A percentile compares a stretch with the other conserved stretches of the same genome.
phyloP scores from a whole-genome alignment of 371 early-diverging fungal genomes.

The Lichtheimia ornata region DNA sequence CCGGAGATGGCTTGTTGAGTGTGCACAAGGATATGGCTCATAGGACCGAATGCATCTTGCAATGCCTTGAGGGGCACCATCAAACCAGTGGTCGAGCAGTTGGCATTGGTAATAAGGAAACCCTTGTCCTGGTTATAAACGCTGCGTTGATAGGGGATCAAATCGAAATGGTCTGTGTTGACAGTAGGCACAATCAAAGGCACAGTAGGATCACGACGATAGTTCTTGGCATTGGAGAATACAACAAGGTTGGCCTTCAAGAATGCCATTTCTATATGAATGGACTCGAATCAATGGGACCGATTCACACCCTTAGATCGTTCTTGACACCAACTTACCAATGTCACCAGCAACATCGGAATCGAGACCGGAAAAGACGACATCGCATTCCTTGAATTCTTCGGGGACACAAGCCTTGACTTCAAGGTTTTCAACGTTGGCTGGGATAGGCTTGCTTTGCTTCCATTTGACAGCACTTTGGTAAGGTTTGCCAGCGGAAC shows the following conservation, averaged over 20 bases:
- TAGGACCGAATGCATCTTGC: conserved; percentile 85
- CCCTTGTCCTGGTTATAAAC: conserved; percentile 72
- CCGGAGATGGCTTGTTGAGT: conserved; percentile 97
- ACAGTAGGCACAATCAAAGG: conserved; percentile 93
- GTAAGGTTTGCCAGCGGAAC: conserved; percentile 90
- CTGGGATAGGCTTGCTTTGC: conserved; percentile 79
- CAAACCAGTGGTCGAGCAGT: conserved; percentile 96
- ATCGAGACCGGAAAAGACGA: conserved; percentile 94
- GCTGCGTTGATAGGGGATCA: conserved; percentile 77
- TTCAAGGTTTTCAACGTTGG: conserved; percentile 51
- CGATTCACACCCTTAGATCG: background rate
- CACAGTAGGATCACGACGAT: conserved; percentile 84
- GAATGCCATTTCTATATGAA: conserved; percentile 76
- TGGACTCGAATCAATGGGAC: background rate
- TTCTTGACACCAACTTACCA: conserved; percentile 44
- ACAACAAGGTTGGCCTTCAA: conserved; percentile 81
- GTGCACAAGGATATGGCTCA: conserved; percentile 76
- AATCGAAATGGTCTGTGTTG: conserved; percentile 84
- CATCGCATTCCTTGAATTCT: conserved; percentile 79
- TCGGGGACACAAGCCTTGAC: conserved; percentile 77
- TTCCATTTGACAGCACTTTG: conserved; percentile 85
- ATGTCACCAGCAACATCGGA: conserved; percentile 92
- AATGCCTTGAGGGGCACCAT: conserved; percentile 91
- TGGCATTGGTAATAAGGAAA: conserved; percentile 94
- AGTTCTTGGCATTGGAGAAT: conserved; percentile 96